These are phyloP conservation scores for Metschnikowia bowlesiae DNA, from an alignment of 805 yeast genomes.

Conservation along the genomic window DNA sequence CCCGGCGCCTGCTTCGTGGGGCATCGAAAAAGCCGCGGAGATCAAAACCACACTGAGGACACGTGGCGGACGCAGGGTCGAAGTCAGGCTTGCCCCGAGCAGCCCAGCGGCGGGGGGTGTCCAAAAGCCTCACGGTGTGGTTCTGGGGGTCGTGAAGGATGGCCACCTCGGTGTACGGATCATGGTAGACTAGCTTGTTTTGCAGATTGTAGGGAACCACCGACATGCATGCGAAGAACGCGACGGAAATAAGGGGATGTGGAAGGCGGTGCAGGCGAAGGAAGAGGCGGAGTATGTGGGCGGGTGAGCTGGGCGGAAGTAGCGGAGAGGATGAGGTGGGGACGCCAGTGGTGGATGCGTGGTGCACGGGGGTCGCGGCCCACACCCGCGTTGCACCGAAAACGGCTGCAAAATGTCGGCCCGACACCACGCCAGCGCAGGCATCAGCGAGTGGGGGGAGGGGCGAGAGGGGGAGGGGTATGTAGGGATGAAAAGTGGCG, in stretches of 20 bases:
- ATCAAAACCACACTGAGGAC: conserved; percentile 1
- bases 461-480: no score
- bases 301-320: no score
- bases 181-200: conserved; percentile 29
- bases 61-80: background rate
- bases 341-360: background rate
- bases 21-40: background rate
- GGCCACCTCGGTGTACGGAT: conserved; percentile 30
- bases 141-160: conserved; percentile 32
- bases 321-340: background rate
- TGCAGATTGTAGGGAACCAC: conserved; percentile 33
- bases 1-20: background rate
- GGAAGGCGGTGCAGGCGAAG: no score
- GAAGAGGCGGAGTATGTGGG: no score
- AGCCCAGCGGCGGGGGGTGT: background rate
- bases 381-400: background rate
- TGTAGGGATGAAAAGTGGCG: no score
- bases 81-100: background rate
- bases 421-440: background rate
- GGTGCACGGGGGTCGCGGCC: background rate
- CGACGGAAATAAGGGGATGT: no score
- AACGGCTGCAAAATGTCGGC: background rate
- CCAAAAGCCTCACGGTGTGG: background rate
- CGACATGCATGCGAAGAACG: conserved; percentile 23
- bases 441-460: no score